Base-by-base conservation (phyloP, 768 basidiomycete species). In the Naganishia friedmannii region DNA sequence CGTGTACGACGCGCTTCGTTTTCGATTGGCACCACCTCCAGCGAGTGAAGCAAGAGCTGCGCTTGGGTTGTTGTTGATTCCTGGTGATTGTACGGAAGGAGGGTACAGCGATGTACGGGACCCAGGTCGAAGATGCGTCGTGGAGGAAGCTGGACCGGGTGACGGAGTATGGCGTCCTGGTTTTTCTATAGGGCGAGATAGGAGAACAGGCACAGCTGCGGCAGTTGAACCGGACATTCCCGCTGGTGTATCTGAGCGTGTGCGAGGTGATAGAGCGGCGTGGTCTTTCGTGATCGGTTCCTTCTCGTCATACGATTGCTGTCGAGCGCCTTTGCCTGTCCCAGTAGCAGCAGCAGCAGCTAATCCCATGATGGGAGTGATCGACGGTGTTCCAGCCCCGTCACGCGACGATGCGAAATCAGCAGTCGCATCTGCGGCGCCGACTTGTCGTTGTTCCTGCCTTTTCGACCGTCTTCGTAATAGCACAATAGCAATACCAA, bases 401-500 rank as follows among this genome's bases (percentile, higher is more conserved):
- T 32, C 54, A 34, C 29, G 15, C 19, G 54, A 31, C 15, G 32
- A 29, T 34, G 29, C 26, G 28, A 4, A 8, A 31, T 29, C 54
- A 2, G 6, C 29, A 19, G 29, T 29, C 15, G 26, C 15, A 7
- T 7, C 28, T 7, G 15, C 54, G 5, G 19, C 29, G 26, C 53
- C 29, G 13, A 17, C 54, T 21, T 15, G 57, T 5, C 57, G 57
- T 8, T 58, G 2, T 34, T 63, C 60, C 15, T 63, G 31, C 60
- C 26, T n/a, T 34, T 29, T 45, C 42, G 60, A 46, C 60, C 60
- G 60, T 34, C 60, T 31, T 28, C 60, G 39, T 17, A 63, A 34
- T 23, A 63, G 28, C 23, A 34, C 60, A 17, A 63, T 45, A 26
- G 60, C 60, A 77, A 91, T 85, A 79, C 92, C 82, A 84, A 91